A percentile compares a stretch with the other conserved stretches of the same genome.
These are phyloP conservation scores for Xylaria longipes DNA, from an alignment of 495 filamentous ascomycete species.

Conservation along the genomic window DNA sequence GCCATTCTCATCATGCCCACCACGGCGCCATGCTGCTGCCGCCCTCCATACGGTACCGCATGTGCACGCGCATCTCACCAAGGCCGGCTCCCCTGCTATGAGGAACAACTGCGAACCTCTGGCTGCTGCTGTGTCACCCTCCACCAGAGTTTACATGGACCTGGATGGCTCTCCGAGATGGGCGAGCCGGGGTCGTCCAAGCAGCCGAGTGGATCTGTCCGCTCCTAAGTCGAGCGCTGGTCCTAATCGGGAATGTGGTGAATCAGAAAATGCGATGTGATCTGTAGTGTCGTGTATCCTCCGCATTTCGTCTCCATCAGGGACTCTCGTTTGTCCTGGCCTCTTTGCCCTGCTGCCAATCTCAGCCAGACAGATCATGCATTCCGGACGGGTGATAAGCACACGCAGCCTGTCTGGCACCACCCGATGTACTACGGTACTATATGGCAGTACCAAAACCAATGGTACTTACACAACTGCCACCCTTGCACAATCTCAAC, in stretches of 20 bases:
- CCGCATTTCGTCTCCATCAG: conserved; percentile 33
- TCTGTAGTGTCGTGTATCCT: conserved; percentile 35
- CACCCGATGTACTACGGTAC: conserved; percentile 21
- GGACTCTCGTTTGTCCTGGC: conserved; percentile 13
- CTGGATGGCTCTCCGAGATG: conserved; percentile 39
- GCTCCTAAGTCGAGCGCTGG: conserved; percentile 34
- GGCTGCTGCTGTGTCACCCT: conserved; percentile 40
- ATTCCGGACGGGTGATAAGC: conserved; percentile 24
- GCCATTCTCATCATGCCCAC: conserved; percentile 13
- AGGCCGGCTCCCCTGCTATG: conserved; percentile 28
- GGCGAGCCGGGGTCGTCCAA: conserved; percentile 40
- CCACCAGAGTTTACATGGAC: conserved; percentile 38
- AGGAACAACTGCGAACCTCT: conserved; percentile 31
- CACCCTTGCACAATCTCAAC: conserved; percentile 27
- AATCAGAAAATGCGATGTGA: conserved; percentile 35
- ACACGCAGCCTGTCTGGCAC: conserved; percentile 22
- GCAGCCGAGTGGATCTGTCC: conserved; percentile 40
- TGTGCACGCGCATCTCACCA: conserved; percentile 27
- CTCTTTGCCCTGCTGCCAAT: conserved; percentile 12
- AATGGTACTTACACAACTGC: conserved; percentile 14
- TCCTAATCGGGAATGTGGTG: conserved; percentile 48
- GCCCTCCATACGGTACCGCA: conserved; percentile 16
- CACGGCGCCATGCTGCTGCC: conserved; percentile 21
- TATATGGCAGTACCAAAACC: background rate
- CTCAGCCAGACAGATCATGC: conserved; percentile 26